phyloP scores from a whole-genome alignment of 2,329 filamentous ascomycete species.

The Rhynchosporium agropyri region DNA sequence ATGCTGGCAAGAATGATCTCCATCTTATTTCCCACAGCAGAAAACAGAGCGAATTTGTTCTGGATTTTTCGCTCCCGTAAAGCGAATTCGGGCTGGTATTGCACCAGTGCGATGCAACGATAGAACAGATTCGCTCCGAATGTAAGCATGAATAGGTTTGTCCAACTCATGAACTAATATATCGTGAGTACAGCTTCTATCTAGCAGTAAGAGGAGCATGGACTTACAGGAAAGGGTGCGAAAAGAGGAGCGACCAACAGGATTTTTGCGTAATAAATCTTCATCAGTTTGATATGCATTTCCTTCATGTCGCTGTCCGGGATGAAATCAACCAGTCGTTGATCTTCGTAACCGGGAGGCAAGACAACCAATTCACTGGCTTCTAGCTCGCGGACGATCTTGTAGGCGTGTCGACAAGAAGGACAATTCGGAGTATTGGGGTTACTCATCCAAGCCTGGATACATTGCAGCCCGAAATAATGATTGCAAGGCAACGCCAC shows the following conservation, averaged over 20 bases:
- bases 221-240: slow-evolving; percentile 1
- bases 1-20: not conserved
- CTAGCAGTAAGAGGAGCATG: not conserved
- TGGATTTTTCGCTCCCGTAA: not conserved
- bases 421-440: slow-evolving; percentile 6
- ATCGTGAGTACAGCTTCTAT: not conserved
- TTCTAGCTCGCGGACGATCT: not conserved
- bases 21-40: slow-evolving; percentile 9
- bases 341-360: not conserved
- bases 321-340: not conserved
- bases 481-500: slow-evolving; percentile 13
- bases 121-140: slow-evolving; percentile 8
- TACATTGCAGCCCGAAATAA: slow-evolving; percentile 15
- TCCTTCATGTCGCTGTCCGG: not conserved
- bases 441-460: slow-evolving; percentile 10
- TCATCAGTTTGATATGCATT: not conserved
- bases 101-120: not conserved
- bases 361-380: not conserved
- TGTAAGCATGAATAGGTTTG: slow-evolving; percentile 10
- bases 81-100: not conserved
- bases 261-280: not conserved
- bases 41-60: slow-evolving; percentile 7
- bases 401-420: slow-evolving; percentile 10
- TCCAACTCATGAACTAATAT: slow-evolving; percentile 12
- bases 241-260: not conserved